These are phyloP conservation scores for Orbilia brochopaga DNA, from an alignment of 2,329 filamentous ascomycete genomes.

Conservation along the genomic window DNA sequence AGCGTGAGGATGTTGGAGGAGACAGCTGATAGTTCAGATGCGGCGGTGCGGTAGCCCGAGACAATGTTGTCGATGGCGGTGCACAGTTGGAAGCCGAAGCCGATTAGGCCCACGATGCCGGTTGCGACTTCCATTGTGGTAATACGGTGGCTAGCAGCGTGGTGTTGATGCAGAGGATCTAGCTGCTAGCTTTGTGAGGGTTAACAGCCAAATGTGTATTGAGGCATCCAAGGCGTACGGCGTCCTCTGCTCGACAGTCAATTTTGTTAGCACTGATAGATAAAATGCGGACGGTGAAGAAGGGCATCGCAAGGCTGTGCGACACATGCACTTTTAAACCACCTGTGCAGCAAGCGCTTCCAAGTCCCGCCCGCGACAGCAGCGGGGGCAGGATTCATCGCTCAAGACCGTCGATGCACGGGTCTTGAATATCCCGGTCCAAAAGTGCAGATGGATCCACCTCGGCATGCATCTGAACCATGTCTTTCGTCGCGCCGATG, in stretches of 20 bases:
- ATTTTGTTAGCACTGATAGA: no score
- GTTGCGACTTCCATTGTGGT: slow-evolving; percentile 32
- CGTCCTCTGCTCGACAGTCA: no score
- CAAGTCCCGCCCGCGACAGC: no score
- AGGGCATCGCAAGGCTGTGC: no score
- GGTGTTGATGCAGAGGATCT: not conserved
- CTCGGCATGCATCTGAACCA: no score
- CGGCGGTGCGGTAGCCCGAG: slow-evolving; percentile 28
- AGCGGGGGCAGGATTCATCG: no score
- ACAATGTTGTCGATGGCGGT: slow-evolving; percentile 44
- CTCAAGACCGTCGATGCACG: no score
- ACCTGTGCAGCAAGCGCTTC: no score
- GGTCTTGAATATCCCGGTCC: slow-evolving; percentile 24
- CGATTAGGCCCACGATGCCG: slow-evolving; percentile 48
- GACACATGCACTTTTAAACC: no score
- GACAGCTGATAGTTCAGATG: slow-evolving; percentile 26
- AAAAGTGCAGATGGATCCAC: slow-evolving; percentile 28
- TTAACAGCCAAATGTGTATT: not conserved
- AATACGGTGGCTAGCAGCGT: not conserved
- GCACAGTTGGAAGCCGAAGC: slow-evolving; percentile 47
- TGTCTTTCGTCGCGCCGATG: no score
- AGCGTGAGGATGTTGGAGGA: slow-evolving; percentile 36
- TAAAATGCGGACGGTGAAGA: no score
- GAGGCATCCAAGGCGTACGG: not conserved
- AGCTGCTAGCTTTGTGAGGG: not conserved